These are phyloP conservation scores for Russula virescens DNA, from an alignment of 768 basidiomycete species.

Conservation along the genomic window DNA sequence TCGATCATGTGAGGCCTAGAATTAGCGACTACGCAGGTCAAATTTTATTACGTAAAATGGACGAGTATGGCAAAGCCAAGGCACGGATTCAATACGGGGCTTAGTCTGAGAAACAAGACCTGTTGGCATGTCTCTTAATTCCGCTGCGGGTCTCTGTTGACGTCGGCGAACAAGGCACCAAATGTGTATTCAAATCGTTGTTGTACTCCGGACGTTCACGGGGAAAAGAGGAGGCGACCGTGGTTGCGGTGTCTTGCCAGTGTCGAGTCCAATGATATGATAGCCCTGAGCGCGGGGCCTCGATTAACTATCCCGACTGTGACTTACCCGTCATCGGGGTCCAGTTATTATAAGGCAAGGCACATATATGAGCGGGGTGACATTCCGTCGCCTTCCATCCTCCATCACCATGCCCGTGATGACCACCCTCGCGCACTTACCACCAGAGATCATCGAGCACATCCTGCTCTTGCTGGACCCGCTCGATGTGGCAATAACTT, in stretches of 20 bases:
- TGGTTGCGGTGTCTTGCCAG: background rate
- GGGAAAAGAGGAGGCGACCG: background rate
- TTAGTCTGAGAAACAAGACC: background rate
- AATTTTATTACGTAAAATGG: background rate
- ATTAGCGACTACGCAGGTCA: too few species aligned
- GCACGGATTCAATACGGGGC: background rate
- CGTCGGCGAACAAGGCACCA: background rate
- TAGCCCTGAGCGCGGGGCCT: too few species aligned
- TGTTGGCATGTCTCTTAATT: background rate
- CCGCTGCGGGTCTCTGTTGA: background rate
- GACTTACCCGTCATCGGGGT: background rate
- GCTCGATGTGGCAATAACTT: constrained; percentile 46
- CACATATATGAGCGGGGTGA: background rate
- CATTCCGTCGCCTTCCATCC: background rate
- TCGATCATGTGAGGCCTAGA: too few species aligned
- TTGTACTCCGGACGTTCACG: too few species aligned
- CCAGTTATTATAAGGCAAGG: constrained; percentile 1
- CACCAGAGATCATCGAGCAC: constrained; percentile 54
- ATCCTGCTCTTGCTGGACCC: constrained; percentile 57
- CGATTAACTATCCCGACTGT: background rate
- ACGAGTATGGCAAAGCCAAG: background rate
- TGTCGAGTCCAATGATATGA: background rate
- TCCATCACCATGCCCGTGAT: background rate
- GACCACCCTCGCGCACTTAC: constrained; percentile 30
- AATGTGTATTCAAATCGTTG: background rate